These are phyloP conservation scores for Babesia sp. DNA, from an alignment of 169 alveolate species.

Conservation along the genomic window DNA sequence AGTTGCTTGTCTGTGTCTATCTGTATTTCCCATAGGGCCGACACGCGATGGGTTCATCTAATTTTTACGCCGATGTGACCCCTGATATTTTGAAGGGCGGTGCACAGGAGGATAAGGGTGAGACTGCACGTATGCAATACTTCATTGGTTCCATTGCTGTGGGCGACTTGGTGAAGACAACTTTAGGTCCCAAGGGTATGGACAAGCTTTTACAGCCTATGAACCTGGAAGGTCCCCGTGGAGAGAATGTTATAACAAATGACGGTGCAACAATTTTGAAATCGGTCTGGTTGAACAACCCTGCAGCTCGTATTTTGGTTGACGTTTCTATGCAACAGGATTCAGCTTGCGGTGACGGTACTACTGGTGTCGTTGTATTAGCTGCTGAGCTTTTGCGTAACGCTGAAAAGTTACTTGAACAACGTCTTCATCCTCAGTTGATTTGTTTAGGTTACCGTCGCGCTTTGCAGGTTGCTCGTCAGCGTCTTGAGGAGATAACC, in stretches of 20 bases:
- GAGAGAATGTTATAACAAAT: constrained; percentile 93
- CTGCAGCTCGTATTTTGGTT: constrained; percentile 97
- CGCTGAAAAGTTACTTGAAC: constrained; percentile 95
- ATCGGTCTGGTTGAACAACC: constrained; percentile 97
- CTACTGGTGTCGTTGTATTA: constrained; percentile 98
- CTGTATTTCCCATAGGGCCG: background rate
- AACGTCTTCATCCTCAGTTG: constrained; percentile 96
- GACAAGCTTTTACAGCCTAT: constrained; percentile 95
- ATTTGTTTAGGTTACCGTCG: constrained; percentile 87
- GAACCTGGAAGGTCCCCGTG: constrained; percentile 85
- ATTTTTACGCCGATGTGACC: constrained; percentile 77
- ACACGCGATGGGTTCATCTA: constrained; percentile 47
- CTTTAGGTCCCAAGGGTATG: constrained; percentile 99
- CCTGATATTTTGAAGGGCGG: constrained; percentile 93
- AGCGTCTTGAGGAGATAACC: constrained; percentile 82
- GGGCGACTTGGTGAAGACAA: constrained; percentile 98
- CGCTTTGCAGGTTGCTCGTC: constrained; percentile 91
- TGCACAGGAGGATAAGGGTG: constrained; percentile 94
- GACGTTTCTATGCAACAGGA: constrained; percentile 92
- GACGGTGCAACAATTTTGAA: constrained; percentile 99
- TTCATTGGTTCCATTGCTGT: constrained; percentile 99
- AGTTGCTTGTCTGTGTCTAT: background rate
- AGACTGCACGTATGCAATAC: constrained; percentile 92
- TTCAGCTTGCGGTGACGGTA: constrained; percentile 92
- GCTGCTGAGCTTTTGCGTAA: constrained; percentile 98